These are phyloP conservation scores for Pseudogymnoascus sp. DNA, from an alignment of 2,329 filamentous ascomycete species.

Conservation along the genomic window DNA sequence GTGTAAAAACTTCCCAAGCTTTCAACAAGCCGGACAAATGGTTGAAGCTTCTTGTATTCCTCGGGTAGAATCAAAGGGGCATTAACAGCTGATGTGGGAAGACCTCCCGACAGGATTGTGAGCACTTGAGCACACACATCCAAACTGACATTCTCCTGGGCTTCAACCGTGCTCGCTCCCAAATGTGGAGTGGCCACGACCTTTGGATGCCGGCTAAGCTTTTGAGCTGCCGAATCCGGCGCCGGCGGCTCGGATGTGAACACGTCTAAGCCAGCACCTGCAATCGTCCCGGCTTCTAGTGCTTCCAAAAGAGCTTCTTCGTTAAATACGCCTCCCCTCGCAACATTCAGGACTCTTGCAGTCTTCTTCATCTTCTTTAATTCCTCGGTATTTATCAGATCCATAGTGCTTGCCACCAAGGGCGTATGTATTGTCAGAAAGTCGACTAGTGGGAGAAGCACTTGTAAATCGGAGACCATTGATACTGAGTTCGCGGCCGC, in stretches of 20 bases:
- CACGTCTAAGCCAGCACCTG: slow-evolving; percentile 71
- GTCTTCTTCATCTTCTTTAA: slow-evolving; percentile 64
- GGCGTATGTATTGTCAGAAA: slow-evolving; percentile 79
- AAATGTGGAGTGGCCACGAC: slow-evolving; percentile 74
- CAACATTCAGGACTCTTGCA: slow-evolving; percentile 69
- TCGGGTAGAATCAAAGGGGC: slow-evolving; percentile 74
- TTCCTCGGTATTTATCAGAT: slow-evolving; percentile 61
- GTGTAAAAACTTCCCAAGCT: slow-evolving; percentile 74
- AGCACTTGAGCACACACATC: slow-evolving; percentile 77
- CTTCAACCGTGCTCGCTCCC: slow-evolving; percentile 72
- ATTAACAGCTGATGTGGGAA: slow-evolving; percentile 72
- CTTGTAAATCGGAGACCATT: slow-evolving; percentile 48
- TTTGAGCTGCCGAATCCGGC: slow-evolving; percentile 49
- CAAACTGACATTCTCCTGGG: slow-evolving; percentile 75
- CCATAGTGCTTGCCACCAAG: slow-evolving; percentile 66
- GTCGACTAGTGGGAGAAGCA: slow-evolving; percentile 59
- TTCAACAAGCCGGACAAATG: slow-evolving; percentile 68
- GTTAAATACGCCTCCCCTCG: slow-evolving; percentile 72
- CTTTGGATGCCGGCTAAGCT: slow-evolving; percentile 58
- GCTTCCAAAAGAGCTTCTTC: slow-evolving; percentile 64
- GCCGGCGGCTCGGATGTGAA: slow-evolving; percentile 67
- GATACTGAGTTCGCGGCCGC: slow-evolving; percentile 60
- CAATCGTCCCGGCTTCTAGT: slow-evolving; percentile 61
- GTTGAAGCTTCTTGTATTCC: slow-evolving; percentile 69
- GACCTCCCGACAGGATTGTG: slow-evolving; percentile 61